phyloP scores from a whole-genome alignment of 2,329 filamentous ascomycete genomes.

The Fusarium sp. region DNA sequence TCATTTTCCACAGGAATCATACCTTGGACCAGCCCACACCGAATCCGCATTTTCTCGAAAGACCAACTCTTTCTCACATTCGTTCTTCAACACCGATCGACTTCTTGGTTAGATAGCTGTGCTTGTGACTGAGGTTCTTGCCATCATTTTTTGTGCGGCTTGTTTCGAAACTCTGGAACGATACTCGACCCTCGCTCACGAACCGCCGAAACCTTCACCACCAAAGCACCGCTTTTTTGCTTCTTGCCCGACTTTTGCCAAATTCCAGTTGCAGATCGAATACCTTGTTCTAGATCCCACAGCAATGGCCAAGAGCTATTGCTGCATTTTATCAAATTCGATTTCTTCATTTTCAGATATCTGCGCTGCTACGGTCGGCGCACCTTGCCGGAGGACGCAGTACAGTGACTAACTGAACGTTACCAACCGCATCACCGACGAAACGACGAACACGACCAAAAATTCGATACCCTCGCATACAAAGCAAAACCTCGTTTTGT shows the following conservation, averaged over 20 bases:
- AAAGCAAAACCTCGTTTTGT: conserved; percentile 20
- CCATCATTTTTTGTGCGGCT: conserved; percentile 20
- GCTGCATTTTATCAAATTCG: conserved; percentile 19
- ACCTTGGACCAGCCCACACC: conserved; percentile 24
- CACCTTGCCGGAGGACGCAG: conserved; percentile 33
- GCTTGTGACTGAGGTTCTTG: conserved; percentile 22
- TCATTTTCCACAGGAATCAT: conserved; percentile 29
- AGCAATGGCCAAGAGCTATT: conserved; percentile 45
- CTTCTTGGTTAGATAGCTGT: conserved; percentile 32
- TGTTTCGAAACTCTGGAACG: conserved; percentile 20
- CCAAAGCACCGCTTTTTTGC: conserved; percentile 20
- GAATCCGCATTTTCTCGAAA: conserved; percentile 14
- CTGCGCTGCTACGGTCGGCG: conserved; percentile 35
- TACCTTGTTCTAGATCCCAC: conserved; percentile 33
- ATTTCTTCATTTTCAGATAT: conserved; percentile 21
- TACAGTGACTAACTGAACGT: conserved; percentile 34
- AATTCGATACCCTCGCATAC: conserved; percentile 31
- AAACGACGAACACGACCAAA: conserved; percentile 31
- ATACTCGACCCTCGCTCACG: conserved; percentile 17
- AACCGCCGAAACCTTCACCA: conserved; percentile 14
- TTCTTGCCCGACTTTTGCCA: conserved; percentile 12
- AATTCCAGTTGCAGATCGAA: conserved; percentile 28
- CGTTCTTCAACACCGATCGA: conserved; percentile 19
- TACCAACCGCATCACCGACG: conserved; percentile 24
- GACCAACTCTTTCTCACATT: conserved; percentile 33